A percentile compares a stretch with the other conserved stretches of the same genome.
phyloP scores from a whole-genome alignment of 305 asterid genomes.

The Fraxinus greggii region DNA sequence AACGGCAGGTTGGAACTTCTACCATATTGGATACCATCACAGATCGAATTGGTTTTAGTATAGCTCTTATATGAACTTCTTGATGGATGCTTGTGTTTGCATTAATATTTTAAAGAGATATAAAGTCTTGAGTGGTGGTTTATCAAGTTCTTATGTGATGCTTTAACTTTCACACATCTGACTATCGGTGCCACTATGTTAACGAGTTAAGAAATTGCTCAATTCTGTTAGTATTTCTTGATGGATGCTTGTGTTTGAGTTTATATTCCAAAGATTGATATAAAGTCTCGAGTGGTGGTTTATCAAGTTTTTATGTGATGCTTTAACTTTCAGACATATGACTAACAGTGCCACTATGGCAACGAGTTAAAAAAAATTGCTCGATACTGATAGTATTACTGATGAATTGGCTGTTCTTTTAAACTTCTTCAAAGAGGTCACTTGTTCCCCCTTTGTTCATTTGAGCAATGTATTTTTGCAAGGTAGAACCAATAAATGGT shows the following conservation, averaged over 20 bases:
- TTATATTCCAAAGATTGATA: constrained; percentile 2
- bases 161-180: neutral
- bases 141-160: neutral
- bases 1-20: constrained; percentile 69
- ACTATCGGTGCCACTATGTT: neutral
- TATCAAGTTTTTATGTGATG: neutral
- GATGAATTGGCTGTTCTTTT: neutral
- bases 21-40: neutral
- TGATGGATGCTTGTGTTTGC: neutral
- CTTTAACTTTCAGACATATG: neutral
- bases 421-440: neutral
- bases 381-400: constrained; percentile 1
- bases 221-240: constrained; percentile 7
- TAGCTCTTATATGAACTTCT: neutral
- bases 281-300: neutral
- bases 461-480: neutral
- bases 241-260: neutral
- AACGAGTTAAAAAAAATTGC: neutral
- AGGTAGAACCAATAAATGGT: neutral
- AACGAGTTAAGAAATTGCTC: neutral
- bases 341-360: neutral
- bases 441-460: neutral
- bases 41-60: neutral
- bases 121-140: neutral
- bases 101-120: neutral